Conservation (phyloP, 1,284 basidiomycete genomes). For the Xerocomus tenax region DNA sequence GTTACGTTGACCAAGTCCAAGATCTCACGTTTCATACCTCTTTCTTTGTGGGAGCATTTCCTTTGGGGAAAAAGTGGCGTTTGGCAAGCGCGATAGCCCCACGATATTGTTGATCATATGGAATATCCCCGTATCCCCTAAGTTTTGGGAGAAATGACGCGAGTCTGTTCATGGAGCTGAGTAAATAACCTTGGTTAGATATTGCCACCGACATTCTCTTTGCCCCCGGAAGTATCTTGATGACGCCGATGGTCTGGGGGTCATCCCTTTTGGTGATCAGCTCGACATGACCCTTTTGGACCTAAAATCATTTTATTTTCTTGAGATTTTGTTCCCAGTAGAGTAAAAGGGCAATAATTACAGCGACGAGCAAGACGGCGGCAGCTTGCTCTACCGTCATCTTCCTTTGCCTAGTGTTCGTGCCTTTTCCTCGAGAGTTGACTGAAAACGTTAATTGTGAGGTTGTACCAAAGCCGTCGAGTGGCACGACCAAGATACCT, state of each 20-base stretch:
- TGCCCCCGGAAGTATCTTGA: slow-evolving; percentile 24
- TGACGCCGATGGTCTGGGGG: slow-evolving; percentile 18
- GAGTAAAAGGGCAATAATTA: not conserved
- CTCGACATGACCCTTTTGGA: slow-evolving; percentile 26
- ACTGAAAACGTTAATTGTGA: slow-evolving; percentile 9
- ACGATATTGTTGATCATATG: slow-evolving; percentile 25
- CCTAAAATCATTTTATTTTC: slow-evolving; percentile 10
- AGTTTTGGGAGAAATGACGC: slow-evolving; percentile 27
- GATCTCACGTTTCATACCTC: slow-evolving; percentile 14
- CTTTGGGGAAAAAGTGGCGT: slow-evolving; percentile 27
- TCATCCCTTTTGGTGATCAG: slow-evolving; percentile 16
- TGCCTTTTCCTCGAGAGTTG: slow-evolving; percentile 22
- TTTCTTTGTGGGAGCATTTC: slow-evolving; percentile 21
- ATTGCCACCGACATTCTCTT: slow-evolving; percentile 19
- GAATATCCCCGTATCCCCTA: slow-evolving; percentile 26
- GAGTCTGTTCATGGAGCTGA: slow-evolving; percentile 19
- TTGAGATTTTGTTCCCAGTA: not conserved
- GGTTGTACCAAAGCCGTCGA: not conserved
- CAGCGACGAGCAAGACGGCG: slow-evolving; percentile 20
- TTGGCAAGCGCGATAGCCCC: slow-evolving; percentile 26
- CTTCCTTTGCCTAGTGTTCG: slow-evolving; percentile 17
- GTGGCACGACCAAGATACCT: slow-evolving; percentile 13
- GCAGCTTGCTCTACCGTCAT: slow-evolving; percentile 23
- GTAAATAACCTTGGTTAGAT: not conserved
- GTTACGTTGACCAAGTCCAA: not conserved